Conservation (phyloP, 768 basidiomycete genomes). For the Suillus subluteus region DNA sequence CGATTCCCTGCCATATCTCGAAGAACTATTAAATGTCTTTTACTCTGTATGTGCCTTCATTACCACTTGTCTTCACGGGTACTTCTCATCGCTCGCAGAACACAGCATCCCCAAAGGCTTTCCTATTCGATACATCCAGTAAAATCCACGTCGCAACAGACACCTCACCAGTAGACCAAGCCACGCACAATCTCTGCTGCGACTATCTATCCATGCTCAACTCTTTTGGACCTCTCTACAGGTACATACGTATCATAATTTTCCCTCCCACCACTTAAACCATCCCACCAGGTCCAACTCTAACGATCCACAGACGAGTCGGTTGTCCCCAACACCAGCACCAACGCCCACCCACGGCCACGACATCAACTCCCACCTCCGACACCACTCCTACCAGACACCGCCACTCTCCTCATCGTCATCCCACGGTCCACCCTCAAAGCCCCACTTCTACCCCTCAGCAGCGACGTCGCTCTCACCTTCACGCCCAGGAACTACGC, state of each 20-base stretch:
- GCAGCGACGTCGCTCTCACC: slow-evolving; percentile 58
- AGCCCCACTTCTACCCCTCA: slow-evolving; percentile 1
- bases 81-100: slow-evolving; percentile 52
- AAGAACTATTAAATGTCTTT: slow-evolving; percentile 86
- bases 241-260: background rate
- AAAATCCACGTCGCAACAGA: slow-evolving; percentile 94
- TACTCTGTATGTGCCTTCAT: slow-evolving; percentile 58
- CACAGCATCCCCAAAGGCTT: slow-evolving; percentile 91
- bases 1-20: slow-evolving; percentile 82
- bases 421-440: background rate
- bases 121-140: slow-evolving; percentile 86
- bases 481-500: slow-evolving; percentile 65
- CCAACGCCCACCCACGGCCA: background rate
- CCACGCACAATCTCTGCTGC: slow-evolving; percentile 86
- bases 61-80: background rate
- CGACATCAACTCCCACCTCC: background rate
- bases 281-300: background rate
- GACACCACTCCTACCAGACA: background rate
- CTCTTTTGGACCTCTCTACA: slow-evolving; percentile 81
- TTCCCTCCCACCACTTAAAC: background rate
- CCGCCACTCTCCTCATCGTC: background rate
- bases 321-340: slow-evolving; percentile 13
- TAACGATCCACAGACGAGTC: background rate
- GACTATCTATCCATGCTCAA: slow-evolving; percentile 90
- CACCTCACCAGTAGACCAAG: slow-evolving; percentile 86